These are phyloP conservation scores for Schizothecium vesticola DNA, from an alignment of 495 filamentous ascomycete genomes.

Conservation along the genomic window DNA sequence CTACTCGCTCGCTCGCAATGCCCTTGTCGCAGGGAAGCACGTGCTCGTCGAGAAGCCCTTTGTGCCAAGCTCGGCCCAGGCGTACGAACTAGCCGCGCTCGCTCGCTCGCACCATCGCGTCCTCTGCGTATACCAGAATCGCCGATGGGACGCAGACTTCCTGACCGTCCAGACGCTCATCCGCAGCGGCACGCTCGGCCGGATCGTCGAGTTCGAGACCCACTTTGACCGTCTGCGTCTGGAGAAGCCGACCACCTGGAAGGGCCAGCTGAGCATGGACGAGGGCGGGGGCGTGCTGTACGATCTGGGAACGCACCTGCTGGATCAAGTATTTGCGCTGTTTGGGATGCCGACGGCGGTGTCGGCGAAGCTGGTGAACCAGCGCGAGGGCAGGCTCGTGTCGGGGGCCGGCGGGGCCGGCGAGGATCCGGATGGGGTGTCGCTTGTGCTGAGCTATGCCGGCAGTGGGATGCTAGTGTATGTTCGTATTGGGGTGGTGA, in stretches of 20 bases:
- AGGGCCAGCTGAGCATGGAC: constrained; percentile 51
- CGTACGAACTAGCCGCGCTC: constrained; percentile 60
- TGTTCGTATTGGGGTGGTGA: constrained; percentile 65
- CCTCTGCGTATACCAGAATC: constrained; percentile 84
- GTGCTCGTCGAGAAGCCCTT: constrained; percentile 91
- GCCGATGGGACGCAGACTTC: constrained; percentile 82
- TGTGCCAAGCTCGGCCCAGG: constrained; percentile 65
- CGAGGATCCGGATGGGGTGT: constrained; percentile 63
- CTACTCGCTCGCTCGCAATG: constrained; percentile 57
- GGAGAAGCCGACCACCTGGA: constrained; percentile 59
- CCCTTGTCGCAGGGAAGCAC: constrained; percentile 72
- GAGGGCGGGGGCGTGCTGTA: constrained; percentile 70
- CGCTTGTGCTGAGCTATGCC: constrained; percentile 63
- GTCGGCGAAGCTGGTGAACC: constrained; percentile 62
- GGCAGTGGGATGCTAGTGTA: constrained; percentile 53
- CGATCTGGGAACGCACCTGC: constrained; percentile 78
- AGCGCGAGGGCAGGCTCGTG: constrained; percentile 47
- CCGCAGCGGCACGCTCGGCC: constrained; percentile 50
- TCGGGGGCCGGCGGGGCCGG: constrained; percentile 40
- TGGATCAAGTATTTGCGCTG: constrained; percentile 75
- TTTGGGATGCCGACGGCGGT: constrained; percentile 70
- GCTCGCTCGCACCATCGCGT: constrained; percentile 56
- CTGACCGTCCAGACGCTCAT: constrained; percentile 64
- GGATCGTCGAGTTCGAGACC: constrained; percentile 68
- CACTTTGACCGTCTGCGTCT: constrained; percentile 80